Evolutionary conservation across 169 alveolate genomes (phyloP).

Genomic region (Plasmodium inui): DNA sequence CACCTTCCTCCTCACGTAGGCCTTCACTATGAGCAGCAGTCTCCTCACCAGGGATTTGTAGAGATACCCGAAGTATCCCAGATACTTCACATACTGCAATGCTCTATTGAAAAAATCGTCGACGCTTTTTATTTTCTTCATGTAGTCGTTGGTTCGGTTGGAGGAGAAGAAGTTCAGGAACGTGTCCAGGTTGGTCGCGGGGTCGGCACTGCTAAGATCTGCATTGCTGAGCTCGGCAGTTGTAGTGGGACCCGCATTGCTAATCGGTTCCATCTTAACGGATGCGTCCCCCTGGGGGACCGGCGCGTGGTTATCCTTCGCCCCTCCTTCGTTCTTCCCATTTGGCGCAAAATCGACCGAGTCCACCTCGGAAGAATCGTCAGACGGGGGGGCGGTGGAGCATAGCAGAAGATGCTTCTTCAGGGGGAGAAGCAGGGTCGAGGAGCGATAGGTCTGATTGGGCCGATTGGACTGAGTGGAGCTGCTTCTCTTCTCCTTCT

Average conservation of each 20-base stretch:
- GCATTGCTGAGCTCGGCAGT: too few species aligned
- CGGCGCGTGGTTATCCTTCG: not conserved
- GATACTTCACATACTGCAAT: not conserved
- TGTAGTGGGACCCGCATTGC: not conserved
- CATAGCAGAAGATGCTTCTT: not conserved
- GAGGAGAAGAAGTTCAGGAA: not conserved
- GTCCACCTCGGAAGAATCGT: not conserved
- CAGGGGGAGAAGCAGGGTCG: not conserved
- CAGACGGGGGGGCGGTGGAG: not conserved
- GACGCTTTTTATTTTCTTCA: slow-evolving; percentile 11
- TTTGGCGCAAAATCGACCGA: not conserved
- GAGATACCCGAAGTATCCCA: slow-evolving; percentile 35
- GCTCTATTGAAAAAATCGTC: slow-evolving; percentile 20
- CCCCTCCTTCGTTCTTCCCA: not conserved
- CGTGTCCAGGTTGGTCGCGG: not conserved
- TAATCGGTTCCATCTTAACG: not conserved
- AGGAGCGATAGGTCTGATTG: not conserved
- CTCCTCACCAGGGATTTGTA: slow-evolving; percentile 12
- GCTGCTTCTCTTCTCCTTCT: not conserved
- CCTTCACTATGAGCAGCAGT: not conserved
- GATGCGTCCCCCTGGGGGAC: not conserved
- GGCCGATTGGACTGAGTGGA: not conserved
- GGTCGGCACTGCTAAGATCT: not conserved
- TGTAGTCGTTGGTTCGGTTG: slow-evolving; percentile 1
- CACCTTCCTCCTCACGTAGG: slow-evolving; percentile 9